Evolutionary conservation across 2,329 filamentous ascomycete genomes (phyloP).

Genomic region (Meredithiella fracta): DNA sequence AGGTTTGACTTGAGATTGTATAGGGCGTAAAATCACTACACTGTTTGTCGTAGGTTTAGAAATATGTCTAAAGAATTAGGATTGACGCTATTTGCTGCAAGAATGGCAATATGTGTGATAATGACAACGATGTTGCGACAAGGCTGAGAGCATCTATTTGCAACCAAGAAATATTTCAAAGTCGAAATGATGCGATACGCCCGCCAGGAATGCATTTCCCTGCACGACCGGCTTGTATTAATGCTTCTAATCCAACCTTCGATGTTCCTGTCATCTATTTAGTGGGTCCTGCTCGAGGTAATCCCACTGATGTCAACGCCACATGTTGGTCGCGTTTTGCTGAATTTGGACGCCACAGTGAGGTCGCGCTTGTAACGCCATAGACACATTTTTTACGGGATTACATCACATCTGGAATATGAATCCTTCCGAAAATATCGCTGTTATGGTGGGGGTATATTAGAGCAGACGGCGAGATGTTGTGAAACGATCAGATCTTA

Average conservation of each 20-base stretch:
- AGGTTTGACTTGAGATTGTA: no score
- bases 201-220: background rate
- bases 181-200: background rate
- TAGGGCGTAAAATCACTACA: no score
- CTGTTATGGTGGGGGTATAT: no score
- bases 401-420: no score
- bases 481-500: no score
- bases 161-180: background rate
- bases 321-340: background rate
- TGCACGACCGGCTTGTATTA: background rate
- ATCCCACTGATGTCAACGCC: background rate
- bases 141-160: background rate
- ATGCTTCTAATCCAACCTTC: background rate
- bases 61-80: background rate
- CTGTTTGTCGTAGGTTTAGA: no score
- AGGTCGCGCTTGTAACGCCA: background rate
- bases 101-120: background rate
- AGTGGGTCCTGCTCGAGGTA: background rate
- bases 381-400: background rate
- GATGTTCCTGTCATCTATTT: background rate
- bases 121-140: background rate
- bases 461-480: no score
- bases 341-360: background rate
- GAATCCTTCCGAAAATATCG: background rate
- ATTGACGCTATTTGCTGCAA: background rate